Percentiles rank a stretch among this genome's conserved stretches.
Conservation (phyloP, 1,284 basidiomycete species). For the Ceraceosorus guamensis region DNA sequence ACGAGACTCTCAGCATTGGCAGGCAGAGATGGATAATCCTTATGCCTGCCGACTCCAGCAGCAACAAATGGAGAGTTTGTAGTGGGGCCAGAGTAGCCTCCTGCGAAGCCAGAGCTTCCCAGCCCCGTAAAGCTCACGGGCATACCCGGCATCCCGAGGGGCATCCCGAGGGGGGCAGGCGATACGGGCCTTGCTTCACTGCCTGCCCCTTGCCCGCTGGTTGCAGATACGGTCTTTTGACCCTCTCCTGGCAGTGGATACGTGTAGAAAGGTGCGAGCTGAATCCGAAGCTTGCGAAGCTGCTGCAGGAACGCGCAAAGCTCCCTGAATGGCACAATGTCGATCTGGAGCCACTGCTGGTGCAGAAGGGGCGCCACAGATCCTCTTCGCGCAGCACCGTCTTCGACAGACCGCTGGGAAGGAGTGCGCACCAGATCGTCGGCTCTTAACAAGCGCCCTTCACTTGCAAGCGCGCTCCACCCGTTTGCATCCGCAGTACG, state of each 20-base stretch:
- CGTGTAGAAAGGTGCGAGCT: constrained; percentile 36
- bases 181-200: background rate
- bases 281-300: constrained; percentile 62
- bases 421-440: background rate
- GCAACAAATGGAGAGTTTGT: constrained; percentile 24
- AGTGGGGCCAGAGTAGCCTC: background rate
- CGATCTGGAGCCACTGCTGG: constrained; percentile 21
- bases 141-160: background rate
- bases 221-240: no score
- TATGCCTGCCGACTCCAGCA: constrained; percentile 60
- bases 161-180: constrained; percentile 4
- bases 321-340: constrained; percentile 67
- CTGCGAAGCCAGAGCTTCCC: background rate
- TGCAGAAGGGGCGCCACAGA: background rate
- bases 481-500: no score
- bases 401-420: background rate
- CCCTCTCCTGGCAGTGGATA: constrained; percentile 24
- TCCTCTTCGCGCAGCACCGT: background rate
- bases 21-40: constrained; percentile 55
- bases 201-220: no score
- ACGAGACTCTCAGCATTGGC: constrained; percentile 40
- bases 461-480: no score
- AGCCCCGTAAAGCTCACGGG: background rate
- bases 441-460: background rate
- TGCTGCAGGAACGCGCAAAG: constrained; percentile 75